These are phyloP conservation scores for Aspergillus sp. DNA, from an alignment of 2,329 filamentous ascomycete species.

Conservation along the genomic window DNA sequence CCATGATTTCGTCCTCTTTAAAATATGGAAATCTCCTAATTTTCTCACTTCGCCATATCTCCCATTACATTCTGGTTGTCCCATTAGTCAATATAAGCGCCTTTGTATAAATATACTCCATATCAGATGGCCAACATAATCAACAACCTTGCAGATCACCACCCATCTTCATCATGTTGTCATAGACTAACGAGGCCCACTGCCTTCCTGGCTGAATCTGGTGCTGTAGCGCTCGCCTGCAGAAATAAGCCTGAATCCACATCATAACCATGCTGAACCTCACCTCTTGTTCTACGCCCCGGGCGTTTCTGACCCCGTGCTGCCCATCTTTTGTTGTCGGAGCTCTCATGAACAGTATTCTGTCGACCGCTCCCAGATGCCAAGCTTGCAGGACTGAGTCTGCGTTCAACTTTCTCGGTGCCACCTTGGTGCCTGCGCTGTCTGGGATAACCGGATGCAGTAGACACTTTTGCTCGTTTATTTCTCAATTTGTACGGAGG, in stretches of 20 bases:
- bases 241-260: slow-evolving; percentile 6
- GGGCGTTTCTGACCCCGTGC: slow-evolving; percentile 9
- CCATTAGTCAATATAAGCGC: too few species aligned
- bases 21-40: not conserved
- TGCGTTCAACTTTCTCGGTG: slow-evolving; percentile 18
- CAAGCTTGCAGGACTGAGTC: slow-evolving; percentile 21
- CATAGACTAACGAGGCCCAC: not conserved
- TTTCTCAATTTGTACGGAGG: slow-evolving; percentile 1
- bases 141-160: too few species aligned
- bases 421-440: slow-evolving; percentile 9
- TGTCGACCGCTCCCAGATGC: slow-evolving; percentile 22
- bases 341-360: slow-evolving; percentile 7
- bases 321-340: slow-evolving; percentile 3
- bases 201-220: slow-evolving; percentile 17
- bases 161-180: not conserved
- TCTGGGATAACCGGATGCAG: slow-evolving; percentile 2
- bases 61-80: not conserved
- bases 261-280: not conserved
- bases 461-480: slow-evolving; percentile 9
- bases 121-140: not conserved
- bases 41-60: not conserved
- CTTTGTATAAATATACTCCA: too few species aligned
- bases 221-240: slow-evolving; percentile 25
- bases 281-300: slow-evolving; percentile 23
- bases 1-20: not conserved